Conservation (phyloP, 2,329 filamentous ascomycete genomes). For the Mycosphaerelloides madeirae region DNA sequence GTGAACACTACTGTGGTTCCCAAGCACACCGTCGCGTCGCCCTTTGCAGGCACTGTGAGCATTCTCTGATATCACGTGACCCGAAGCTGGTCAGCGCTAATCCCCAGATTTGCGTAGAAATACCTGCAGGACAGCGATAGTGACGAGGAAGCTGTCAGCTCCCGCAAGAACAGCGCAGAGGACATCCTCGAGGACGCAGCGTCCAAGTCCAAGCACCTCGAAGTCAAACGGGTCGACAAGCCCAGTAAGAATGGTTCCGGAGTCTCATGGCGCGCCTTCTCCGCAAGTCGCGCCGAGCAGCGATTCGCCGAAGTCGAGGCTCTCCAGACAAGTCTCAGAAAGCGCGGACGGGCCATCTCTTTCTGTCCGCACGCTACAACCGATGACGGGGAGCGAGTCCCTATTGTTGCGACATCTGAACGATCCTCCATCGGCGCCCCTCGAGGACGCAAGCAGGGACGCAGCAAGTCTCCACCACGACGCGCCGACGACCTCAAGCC, state of each 20-base stretch:
- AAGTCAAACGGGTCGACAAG: conserved; percentile 31
- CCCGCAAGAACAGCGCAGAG: conserved; percentile 27
- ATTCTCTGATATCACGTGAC: conserved; percentile 14
- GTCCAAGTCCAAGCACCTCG: conserved; percentile 17
- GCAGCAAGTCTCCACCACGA: conserved; percentile 30
- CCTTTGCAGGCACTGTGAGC: conserved; percentile 30
- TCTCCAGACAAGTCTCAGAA: conserved; percentile 28
- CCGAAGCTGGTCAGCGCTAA: conserved; percentile 12
- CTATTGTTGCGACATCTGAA: conserved; percentile 21
- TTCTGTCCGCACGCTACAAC: conserved; percentile 31
- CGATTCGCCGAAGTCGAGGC: conserved; percentile 31
- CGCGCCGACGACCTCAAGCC: conserved; percentile 25
- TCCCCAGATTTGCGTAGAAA: conserved; percentile 22
- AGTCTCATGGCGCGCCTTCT: conserved; percentile 34
- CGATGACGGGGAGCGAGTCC: conserved; percentile 31
- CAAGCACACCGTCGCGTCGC: conserved; percentile 31
- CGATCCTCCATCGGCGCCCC: conserved; percentile 12
- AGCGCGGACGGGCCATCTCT: conserved; percentile 32
- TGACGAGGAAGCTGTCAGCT: conserved; percentile 29
- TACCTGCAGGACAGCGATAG: conserved; percentile 32
- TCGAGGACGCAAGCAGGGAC: conserved; percentile 12
- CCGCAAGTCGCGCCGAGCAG: conserved; percentile 30
- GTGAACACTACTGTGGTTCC: conserved; percentile 13
- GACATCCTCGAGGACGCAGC: conserved; percentile 3
- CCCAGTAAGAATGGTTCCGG: conserved; percentile 29